Conservation (phyloP, 441 rosid genomes). For the Lepidium campestre region DNA sequence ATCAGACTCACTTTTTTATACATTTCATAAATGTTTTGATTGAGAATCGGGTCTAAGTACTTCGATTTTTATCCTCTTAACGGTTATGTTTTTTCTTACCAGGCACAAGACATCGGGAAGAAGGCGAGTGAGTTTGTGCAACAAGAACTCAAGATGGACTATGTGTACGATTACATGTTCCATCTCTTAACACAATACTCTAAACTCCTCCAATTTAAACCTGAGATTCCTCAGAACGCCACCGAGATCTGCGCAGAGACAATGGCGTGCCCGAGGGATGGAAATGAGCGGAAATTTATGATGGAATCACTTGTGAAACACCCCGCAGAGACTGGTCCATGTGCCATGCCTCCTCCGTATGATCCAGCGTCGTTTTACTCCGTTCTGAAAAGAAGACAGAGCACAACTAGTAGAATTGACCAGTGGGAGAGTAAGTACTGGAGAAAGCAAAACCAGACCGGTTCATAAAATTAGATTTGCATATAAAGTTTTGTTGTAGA, state of each 20-base stretch:
- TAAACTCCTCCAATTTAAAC: constrained; percentile 70
- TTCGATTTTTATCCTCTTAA: background rate
- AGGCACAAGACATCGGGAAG: constrained; percentile 71
- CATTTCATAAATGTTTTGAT: background rate
- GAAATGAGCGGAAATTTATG: constrained; percentile 50
- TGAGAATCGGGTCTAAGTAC: background rate
- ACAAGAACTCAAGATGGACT: constrained; percentile 60
- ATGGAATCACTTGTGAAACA: constrained; percentile 59
- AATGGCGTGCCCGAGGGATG: constrained; percentile 58
- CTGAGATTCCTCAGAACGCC: constrained; percentile 41
- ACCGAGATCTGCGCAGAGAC: constrained; percentile 52
- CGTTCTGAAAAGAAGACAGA: constrained; percentile 32
- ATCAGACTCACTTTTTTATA: background rate
- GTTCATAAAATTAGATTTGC: constrained; percentile 5
- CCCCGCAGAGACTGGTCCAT: constrained; percentile 47
- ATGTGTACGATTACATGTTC: constrained; percentile 81
- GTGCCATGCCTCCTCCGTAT: constrained; percentile 66
- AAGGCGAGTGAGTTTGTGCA: constrained; percentile 61
- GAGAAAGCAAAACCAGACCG: constrained; percentile 29
- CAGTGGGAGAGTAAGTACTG: constrained; percentile 54
- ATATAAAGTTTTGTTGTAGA: constrained; percentile 14
- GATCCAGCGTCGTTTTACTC: constrained; percentile 45
- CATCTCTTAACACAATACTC: constrained; percentile 72
- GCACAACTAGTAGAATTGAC: constrained; percentile 40
- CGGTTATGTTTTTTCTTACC: background rate